phyloP scores from a whole-genome alignment of 257 asterid species.

The Scutellaria baicalensis region DNA sequence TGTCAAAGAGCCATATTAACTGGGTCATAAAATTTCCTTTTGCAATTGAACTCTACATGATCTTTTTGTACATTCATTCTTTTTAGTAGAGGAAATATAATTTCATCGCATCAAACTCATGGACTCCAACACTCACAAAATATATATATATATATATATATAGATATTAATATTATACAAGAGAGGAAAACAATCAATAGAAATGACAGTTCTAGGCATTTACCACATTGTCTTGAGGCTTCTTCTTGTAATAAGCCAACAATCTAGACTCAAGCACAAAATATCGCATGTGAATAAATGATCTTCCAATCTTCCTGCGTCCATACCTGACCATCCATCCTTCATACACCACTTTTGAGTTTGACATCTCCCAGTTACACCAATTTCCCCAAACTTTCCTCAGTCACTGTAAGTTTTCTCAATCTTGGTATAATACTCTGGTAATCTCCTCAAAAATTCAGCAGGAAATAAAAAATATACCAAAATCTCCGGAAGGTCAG shows the following conservation, averaged over 20 bases:
- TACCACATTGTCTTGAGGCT: slow-evolving; percentile 92
- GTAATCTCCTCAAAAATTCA: slow-evolving; percentile 6
- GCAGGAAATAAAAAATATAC: background rate
- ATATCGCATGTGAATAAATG: slow-evolving; percentile 94
- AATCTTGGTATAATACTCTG: background rate
- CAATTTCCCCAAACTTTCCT: slow-evolving; percentile 9
- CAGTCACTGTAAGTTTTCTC: slow-evolving; percentile 5
- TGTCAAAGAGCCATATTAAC: slow-evolving; percentile 8
- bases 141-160: no score
- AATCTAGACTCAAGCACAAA: slow-evolving; percentile 85
- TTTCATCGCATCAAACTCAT: background rate
- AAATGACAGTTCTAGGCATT: slow-evolving; percentile 11
- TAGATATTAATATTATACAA: no score
- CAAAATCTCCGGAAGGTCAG: slow-evolving; percentile 33
- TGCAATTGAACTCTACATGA: slow-evolving; percentile 5
- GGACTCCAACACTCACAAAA: background rate
- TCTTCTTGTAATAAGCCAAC: slow-evolving; percentile 93
- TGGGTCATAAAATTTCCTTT: slow-evolving; percentile 7
- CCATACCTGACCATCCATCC: slow-evolving; percentile 99
- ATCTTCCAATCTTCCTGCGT: slow-evolving; percentile 92
- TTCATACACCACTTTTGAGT: slow-evolving; percentile 80
- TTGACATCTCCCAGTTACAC: slow-evolving; percentile 51
- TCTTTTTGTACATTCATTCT: background rate
- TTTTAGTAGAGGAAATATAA: slow-evolving; percentile 1
- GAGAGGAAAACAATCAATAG: background rate